A percentile compares a stretch with the other conserved stretches of the same genome.
phyloP scores from a whole-genome alignment of 257 asterid genomes.

The Solanum pennellii region DNA sequence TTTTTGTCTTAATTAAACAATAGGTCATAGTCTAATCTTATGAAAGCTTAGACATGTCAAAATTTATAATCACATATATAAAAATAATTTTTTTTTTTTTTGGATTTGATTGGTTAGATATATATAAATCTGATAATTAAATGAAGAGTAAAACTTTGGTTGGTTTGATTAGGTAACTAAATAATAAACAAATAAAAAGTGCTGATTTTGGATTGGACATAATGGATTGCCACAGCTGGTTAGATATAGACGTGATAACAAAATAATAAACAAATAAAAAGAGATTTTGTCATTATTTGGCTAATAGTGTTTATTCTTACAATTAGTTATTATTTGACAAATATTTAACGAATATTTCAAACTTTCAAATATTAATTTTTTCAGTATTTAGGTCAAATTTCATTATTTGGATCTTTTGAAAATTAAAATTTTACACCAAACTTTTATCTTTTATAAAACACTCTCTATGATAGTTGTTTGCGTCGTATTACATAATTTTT shows the following conservation, averaged over 20 bases:
- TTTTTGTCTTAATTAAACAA: not conserved
- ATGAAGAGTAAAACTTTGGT: not conserved
- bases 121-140: not conserved
- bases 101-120: not conserved
- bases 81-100: not conserved
- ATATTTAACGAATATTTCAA: too few species aligned
- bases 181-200: not conserved
- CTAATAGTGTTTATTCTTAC: too few species aligned
- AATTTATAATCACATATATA: not conserved
- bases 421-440: too few species aligned
- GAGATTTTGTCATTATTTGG: not conserved
- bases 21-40: not conserved
- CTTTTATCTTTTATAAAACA: too few species aligned
- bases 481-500: too few species aligned
- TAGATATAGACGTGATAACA: not conserved
- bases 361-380: too few species aligned
- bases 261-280: not conserved
- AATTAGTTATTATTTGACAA: too few species aligned
- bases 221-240: not conserved
- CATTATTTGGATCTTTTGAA: too few species aligned
- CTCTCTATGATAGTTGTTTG: too few species aligned
- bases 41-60: not conserved
- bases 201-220: not conserved
- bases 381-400: accelerated
- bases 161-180: not conserved